These are phyloP conservation scores for Nelumbo lutea DNA, from an alignment of 164 flowering plant genomes.

Conservation along the genomic window DNA sequence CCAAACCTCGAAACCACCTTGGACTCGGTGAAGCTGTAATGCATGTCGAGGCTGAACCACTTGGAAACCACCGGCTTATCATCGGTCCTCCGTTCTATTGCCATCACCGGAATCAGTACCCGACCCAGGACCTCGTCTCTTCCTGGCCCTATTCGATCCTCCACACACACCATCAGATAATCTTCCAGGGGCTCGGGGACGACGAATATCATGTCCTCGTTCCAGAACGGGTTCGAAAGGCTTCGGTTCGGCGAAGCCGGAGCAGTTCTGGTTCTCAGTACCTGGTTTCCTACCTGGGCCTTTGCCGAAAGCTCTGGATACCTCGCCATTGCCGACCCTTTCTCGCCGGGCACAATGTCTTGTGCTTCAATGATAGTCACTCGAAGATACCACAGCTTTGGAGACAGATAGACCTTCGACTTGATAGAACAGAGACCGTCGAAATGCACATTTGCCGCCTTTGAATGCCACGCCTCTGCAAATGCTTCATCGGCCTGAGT, in stretches of 20 bases:
- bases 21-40: constrained; percentile 18
- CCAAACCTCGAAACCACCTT: constrained; percentile 44
- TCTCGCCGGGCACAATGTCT: constrained; percentile 26
- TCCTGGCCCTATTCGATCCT: constrained; percentile 52
- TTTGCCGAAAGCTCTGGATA: constrained; percentile 27
- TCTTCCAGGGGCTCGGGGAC: constrained; percentile 32
- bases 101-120: constrained; percentile 42
- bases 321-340: constrained; percentile 15
- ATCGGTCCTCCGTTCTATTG: constrained; percentile 51
- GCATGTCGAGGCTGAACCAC: constrained; percentile 66
- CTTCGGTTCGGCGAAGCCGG: constrained; percentile 15
- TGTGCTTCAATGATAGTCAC: constrained; percentile 32
- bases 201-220: constrained; percentile 56
- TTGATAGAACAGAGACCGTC: constrained; percentile 24
- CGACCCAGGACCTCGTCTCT: constrained; percentile 64
- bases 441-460: constrained; percentile 25
- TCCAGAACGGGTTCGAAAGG: constrained; percentile 45
- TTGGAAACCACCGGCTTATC: constrained; percentile 49
- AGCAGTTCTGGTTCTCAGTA: constrained; percentile 19
- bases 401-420: constrained; percentile 34
- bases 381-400: constrained; percentile 32
- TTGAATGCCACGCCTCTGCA: constrained; percentile 84
- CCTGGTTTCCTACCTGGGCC: constrained; percentile 30
- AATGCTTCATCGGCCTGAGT: constrained; percentile 92
- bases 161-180: constrained; percentile 45